Conservation (phyloP, 176 grass and related monocot genomes). For the Thinopyrum elongatum region DNA sequence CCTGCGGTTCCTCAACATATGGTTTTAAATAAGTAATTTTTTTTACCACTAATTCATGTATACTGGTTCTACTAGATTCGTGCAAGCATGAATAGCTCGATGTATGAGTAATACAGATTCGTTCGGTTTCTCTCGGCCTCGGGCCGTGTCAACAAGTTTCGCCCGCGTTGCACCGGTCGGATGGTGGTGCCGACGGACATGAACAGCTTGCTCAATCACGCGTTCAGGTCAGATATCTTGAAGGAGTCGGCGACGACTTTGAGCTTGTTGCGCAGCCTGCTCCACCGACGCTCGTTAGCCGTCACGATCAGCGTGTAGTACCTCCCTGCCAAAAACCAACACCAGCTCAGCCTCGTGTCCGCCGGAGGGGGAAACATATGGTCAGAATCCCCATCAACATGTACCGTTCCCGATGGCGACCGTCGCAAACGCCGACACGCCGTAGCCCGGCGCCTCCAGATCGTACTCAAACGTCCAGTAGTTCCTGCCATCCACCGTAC, state of each 20-base stretch:
- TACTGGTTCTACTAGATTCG: background rate
- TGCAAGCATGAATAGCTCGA: background rate
- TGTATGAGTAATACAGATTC: background rate
- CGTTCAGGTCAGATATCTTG: constrained; percentile 51
- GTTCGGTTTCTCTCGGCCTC: background rate
- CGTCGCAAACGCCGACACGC: constrained; percentile 78
- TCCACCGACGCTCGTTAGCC: constrained; percentile 91
- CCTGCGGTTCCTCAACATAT: background rate
- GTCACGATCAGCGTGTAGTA: constrained; percentile 86
- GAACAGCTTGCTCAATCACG: background rate
- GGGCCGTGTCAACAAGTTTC: no score
- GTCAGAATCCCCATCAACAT: background rate
- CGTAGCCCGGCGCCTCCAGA: constrained; percentile 62
- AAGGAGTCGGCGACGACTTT: constrained; percentile 92
- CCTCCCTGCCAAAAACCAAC: constrained; percentile 36
- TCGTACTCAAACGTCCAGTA: constrained; percentile 99
- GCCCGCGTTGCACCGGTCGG: background rate
- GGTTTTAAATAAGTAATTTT: background rate
- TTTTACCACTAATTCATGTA: background rate
- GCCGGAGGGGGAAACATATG: background rate
- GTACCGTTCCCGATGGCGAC: constrained; percentile 76
- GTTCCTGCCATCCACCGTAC: constrained; percentile 85
- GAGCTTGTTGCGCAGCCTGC: constrained; percentile 67
- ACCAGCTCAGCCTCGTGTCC: background rate
- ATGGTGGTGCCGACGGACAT: background rate